These are phyloP conservation scores for Casaregolazyma suthepensis DNA, from an alignment of 1,139 yeast species.

Conservation along the genomic window DNA sequence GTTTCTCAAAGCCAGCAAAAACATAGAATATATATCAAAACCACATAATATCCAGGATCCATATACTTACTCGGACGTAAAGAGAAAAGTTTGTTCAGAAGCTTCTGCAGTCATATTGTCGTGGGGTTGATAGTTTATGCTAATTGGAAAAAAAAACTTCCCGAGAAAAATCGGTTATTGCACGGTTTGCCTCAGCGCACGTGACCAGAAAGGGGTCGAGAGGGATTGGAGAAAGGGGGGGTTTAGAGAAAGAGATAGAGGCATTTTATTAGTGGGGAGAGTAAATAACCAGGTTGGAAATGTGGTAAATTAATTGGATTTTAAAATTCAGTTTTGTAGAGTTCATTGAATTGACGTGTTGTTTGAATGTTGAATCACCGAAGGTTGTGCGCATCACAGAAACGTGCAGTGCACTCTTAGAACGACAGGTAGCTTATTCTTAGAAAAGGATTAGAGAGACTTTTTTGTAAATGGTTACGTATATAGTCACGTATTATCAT, in stretches of 20 bases:
- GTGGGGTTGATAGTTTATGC: neutral
- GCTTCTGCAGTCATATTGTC: slow-evolving; percentile 27
- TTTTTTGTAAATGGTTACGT: no score
- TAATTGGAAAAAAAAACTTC: slow-evolving; percentile 1
- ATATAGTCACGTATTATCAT: no score
- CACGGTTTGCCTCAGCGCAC: neutral
- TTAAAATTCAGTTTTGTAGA: neutral
- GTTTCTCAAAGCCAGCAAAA: neutral
- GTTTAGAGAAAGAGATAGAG: neutral
- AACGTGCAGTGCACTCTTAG: no score
- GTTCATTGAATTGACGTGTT: no score
- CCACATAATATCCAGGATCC: neutral
- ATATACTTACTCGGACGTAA: slow-evolving; percentile 71
- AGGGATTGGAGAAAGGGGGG: neutral
- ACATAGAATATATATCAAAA: neutral
- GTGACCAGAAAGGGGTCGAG: neutral
- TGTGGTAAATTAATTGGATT: neutral
- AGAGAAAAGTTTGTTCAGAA: slow-evolving; percentile 51
- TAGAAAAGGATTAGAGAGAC: no score
- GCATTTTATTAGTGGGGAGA: no score
- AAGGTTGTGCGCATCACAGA: no score
- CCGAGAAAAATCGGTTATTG: neutral
- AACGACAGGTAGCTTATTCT: no score
- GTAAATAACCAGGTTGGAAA: no score
- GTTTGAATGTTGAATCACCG: no score